Conservation (phyloP, 164 flowering plant species). For the Nymphaea thermarum region DNA sequence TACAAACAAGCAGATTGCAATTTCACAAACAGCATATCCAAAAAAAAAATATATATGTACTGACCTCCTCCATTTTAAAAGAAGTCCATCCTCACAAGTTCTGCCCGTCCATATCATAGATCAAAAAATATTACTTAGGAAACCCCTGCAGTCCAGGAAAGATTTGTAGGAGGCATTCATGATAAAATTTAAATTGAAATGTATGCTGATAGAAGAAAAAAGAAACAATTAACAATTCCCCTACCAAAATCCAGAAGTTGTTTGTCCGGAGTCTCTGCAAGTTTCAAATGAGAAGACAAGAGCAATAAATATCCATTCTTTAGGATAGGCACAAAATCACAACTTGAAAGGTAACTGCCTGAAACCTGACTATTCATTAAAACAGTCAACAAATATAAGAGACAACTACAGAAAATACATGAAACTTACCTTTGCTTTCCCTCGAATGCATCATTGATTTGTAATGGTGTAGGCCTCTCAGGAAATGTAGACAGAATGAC, state of each 20-base stretch:
- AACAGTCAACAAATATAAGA: background rate
- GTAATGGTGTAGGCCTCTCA: conserved; percentile 46
- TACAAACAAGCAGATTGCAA: no score
- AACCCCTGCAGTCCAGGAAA: conserved; percentile 36
- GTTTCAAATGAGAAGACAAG: conserved; percentile 2
- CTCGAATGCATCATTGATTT: conserved; percentile 65
- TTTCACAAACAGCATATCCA: no score
- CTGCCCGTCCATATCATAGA: background rate
- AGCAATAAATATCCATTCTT: background rate
- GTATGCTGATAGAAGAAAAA: background rate
- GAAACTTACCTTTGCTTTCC: conserved; percentile 68
- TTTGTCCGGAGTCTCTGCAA: conserved; percentile 42
- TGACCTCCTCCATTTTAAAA: no score
- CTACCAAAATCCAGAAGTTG: conserved; percentile 58
- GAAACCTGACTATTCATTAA: background rate
- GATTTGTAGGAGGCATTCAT: background rate
- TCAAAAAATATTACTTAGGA: conserved; percentile 43
- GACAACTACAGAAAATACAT: background rate
- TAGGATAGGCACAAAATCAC: no score
- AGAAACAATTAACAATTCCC: conserved; percentile 1
- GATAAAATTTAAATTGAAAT: background rate
- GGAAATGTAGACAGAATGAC: conserved; percentile 40
- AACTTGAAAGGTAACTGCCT: background rate
- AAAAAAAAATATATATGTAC: no score
- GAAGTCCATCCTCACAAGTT: background rate